Conservation (phyloP, 208 protist genomes). For the Trypanosomatidae sp. region DNA sequence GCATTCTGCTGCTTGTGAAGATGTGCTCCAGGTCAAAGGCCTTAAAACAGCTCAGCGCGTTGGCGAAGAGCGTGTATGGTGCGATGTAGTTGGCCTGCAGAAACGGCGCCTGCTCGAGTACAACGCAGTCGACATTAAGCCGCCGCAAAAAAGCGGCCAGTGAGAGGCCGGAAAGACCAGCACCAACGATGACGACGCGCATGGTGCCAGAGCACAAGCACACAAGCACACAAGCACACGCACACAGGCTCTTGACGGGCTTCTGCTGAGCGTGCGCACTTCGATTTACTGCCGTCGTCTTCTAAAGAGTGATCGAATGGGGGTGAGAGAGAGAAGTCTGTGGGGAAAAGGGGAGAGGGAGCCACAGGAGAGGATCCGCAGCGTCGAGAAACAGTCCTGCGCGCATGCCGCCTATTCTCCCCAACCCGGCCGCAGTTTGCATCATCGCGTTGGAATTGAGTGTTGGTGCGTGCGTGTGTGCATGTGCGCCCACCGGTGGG, state of each 20-base stretch:
- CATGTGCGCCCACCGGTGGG: not conserved
- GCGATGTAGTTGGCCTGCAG: slow-evolving; percentile 59
- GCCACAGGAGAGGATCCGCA: not conserved
- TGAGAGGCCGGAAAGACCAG: slow-evolving; percentile 79
- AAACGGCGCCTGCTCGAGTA: slow-evolving; percentile 81
- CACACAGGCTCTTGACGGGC: not conserved
- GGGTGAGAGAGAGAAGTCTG: not conserved
- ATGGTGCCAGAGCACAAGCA: not conserved
- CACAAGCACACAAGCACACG: not conserved
- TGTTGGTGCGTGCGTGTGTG: not conserved
- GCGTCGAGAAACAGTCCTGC: not conserved
- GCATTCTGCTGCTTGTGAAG: slow-evolving; percentile 37
- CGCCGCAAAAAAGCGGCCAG: slow-evolving; percentile 77
- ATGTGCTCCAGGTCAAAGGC: slow-evolving; percentile 82
- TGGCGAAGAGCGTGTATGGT: slow-evolving; percentile 81
- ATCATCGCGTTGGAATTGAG: not conserved
- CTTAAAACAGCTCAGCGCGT: slow-evolving; percentile 89
- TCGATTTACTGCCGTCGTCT: not conserved
- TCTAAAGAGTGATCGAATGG: not conserved
- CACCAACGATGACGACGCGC: slow-evolving; percentile 85
- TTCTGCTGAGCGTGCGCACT: not conserved
- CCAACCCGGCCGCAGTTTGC: not conserved
- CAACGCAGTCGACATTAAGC: slow-evolving; percentile 84
- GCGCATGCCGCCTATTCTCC: not conserved
- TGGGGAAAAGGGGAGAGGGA: not conserved